Base-by-base conservation (phyloP, 2,329 filamentous ascomycete genomes). In the Orbilia quercus region DNA sequence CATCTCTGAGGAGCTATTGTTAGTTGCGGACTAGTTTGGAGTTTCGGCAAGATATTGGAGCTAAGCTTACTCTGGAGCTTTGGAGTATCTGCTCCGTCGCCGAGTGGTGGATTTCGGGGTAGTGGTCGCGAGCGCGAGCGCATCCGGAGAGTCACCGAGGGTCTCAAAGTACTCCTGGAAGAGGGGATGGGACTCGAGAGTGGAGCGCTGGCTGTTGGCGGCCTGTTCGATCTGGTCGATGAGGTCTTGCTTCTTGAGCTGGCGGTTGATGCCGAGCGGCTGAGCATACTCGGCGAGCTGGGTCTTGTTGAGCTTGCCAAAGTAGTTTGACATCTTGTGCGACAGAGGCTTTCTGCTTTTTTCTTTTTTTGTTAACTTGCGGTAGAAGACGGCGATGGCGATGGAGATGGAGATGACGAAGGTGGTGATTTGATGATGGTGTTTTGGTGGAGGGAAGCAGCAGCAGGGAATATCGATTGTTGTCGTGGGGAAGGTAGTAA, bases 111-210 rank as follows among this genome's bases (percentile, higher is more conserved):
- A 60, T 22, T 50, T 72, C 2, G 66, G 66, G 42, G 67, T 65
- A 14, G 42, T 16, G 28, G 59, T 31, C 18, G 54, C 22, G 31
- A 50, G 16, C n/a, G 23, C 9, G 23, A 63, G 36, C 7, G 60
- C 48, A 11, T 34, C 36, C 2, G 66, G 28, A 11, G 20, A 28
- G 50, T 72, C 67, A n/a, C 38, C 53, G 20, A 72, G 60, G 23
- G 67, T 72, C n/a, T 71, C 66, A 48, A 51, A 71, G 66, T 71
- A 71, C 11, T 71, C 67, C 28, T 54, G 45, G 40, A 72, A 70
- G 53, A 72, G 50, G 7, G 51, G 36, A 18, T 72, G 59, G n/a
- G 45, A 28, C 4, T 51, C 42, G 60, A 72, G 67, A 2, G 53
- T n/a, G 14, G 42, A n/a, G 25, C 67, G 59, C n/a, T 65, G 23